These are phyloP conservation scores for Calonectria honghensis DNA, from an alignment of 2,329 filamentous ascomycete genomes.

Conservation along the genomic window DNA sequence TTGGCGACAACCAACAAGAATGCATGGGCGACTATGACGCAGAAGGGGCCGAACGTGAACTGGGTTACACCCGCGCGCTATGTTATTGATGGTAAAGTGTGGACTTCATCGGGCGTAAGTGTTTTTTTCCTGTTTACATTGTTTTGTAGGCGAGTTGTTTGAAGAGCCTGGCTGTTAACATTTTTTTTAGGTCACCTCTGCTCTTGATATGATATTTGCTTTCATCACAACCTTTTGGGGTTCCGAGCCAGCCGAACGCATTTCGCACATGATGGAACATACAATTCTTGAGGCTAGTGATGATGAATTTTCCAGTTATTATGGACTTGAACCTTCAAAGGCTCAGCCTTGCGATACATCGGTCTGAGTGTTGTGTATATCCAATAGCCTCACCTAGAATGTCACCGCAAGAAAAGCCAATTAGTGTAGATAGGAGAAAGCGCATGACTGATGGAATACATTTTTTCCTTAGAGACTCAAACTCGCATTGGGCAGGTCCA, in stretches of 20 bases:
- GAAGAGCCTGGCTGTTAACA: background rate
- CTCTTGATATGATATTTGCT: constrained; percentile 61
- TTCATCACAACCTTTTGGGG: constrained; percentile 69
- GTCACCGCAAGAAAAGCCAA: background rate
- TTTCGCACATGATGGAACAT: constrained; percentile 74
- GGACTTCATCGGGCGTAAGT: constrained; percentile 76
- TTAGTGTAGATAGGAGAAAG: background rate
- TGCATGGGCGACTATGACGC: constrained; percentile 69
- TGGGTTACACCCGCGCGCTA: constrained; percentile 79
- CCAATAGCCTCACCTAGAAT: background rate
- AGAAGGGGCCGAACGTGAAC: constrained; percentile 69
- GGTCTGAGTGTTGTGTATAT: background rate
- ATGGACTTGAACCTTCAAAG: constrained; percentile 51
- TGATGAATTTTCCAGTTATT: constrained; percentile 56
- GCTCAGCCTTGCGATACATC: constrained; percentile 45
- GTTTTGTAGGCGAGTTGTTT: background rate
- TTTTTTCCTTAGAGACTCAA: background rate
- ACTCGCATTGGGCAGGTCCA: background rate
- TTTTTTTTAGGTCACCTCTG: constrained; percentile 57
- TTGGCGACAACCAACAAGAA: constrained; percentile 81
- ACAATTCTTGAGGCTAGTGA: constrained; percentile 55
- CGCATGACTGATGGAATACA: background rate
- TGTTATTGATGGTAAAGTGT: constrained; percentile 79
- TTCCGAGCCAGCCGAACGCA: constrained; percentile 63
- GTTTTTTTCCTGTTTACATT: background rate